These are phyloP conservation scores for Leishmania guyanensis DNA, from an alignment of 208 protist genomes.

Conservation along the genomic window DNA sequence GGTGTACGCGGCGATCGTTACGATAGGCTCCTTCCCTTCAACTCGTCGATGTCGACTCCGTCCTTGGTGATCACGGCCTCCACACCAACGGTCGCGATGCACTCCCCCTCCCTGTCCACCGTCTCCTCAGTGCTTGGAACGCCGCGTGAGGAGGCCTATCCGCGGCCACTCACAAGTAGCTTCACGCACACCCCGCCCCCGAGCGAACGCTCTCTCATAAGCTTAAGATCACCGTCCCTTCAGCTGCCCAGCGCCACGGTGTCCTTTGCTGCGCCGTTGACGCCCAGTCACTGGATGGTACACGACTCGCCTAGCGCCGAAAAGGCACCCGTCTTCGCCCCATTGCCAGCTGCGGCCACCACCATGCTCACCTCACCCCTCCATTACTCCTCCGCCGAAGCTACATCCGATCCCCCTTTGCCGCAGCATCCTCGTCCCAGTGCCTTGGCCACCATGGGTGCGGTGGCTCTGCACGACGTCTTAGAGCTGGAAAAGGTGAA, in stretches of 20 bases:
- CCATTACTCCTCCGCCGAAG: not conserved
- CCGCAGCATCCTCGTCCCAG: not conserved
- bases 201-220: constrained; percentile 1
- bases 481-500: not conserved
- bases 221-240: constrained; percentile 6
- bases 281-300: constrained; percentile 22
- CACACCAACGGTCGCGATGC: not conserved
- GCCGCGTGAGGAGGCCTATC: not conserved
- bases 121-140: not conserved
- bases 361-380: not conserved
- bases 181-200: constrained; percentile 5
- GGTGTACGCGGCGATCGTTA: not conserved
- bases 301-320: not conserved
- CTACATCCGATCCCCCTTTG: not conserved
- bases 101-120: not conserved
- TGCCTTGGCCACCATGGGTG: not conserved
- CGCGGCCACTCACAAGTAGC: not conserved
- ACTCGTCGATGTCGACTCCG: not conserved
- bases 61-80: not conserved
- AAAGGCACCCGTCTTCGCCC: not conserved
- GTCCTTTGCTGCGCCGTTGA: not conserved
- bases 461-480: not conserved
- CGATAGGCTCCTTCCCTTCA: not conserved
- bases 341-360: not conserved
- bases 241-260: not conserved